These are phyloP conservation scores for Xylaria curta DNA, from an alignment of 495 filamentous ascomycete species.

Conservation along the genomic window DNA sequence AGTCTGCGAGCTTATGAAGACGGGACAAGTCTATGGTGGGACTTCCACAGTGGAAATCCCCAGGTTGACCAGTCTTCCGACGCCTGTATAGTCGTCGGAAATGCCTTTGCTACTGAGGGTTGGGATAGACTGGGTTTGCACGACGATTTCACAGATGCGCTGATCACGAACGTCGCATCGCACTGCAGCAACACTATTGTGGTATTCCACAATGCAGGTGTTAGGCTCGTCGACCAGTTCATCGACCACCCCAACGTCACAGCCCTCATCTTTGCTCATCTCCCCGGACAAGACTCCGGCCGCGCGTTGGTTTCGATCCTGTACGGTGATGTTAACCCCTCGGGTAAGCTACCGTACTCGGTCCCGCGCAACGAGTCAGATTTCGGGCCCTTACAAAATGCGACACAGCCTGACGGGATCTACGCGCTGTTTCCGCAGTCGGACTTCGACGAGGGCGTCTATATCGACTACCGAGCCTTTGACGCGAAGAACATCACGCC, in stretches of 20 bases:
- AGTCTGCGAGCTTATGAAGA: constrained; percentile 60
- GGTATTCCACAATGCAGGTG: constrained; percentile 65
- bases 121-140: constrained; percentile 49
- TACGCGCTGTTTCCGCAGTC: constrained; percentile 59
- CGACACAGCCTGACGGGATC: constrained; percentile 42
- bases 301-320: constrained; percentile 62
- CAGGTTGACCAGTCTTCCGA: constrained; percentile 60
- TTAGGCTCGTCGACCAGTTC: constrained; percentile 63
- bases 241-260: constrained; percentile 68
- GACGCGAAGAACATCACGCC: constrained; percentile 67
- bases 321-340: constrained; percentile 64
- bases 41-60: constrained; percentile 48
- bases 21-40: constrained; percentile 59
- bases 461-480: constrained; percentile 72
- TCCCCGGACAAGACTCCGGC: constrained; percentile 68
- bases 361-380: constrained; percentile 69
- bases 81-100: constrained; percentile 71
- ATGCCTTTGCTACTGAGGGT: constrained; percentile 64
- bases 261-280: constrained; percentile 65
- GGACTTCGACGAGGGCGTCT: constrained; percentile 69
- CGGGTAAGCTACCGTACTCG: constrained; percentile 74
- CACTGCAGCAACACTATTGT: constrained; percentile 68
- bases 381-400: constrained; percentile 55
- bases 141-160: constrained; percentile 61
- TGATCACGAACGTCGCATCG: constrained; percentile 63